These are phyloP conservation scores for Fimicolochytrium jonesii DNA, from an alignment of 192 early-diverging fungal species.

Conservation along the genomic window DNA sequence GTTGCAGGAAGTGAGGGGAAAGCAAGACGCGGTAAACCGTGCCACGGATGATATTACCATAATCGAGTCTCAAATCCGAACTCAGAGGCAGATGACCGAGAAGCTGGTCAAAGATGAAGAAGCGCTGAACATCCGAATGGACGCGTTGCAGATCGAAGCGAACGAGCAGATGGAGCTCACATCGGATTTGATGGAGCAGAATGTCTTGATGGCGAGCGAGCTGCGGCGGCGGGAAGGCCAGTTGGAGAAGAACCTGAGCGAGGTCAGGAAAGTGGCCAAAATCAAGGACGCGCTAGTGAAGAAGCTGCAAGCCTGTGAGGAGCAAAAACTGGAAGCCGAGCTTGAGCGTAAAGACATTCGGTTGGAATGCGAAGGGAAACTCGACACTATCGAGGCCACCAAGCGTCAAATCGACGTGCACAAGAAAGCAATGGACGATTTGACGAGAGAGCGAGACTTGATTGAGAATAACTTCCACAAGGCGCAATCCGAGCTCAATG, in stretches of 20 bases:
- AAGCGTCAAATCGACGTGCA: slow-evolving; percentile 41
- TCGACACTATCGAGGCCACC: slow-evolving; percentile 33
- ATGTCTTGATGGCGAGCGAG: slow-evolving; percentile 37
- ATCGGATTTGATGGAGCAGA: slow-evolving; percentile 45
- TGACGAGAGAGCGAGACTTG: slow-evolving; percentile 48
- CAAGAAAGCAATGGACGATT: slow-evolving; percentile 52
- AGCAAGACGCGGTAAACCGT: slow-evolving; percentile 57
- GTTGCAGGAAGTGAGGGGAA: slow-evolving; percentile 53
- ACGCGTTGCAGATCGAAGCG: slow-evolving; percentile 54
- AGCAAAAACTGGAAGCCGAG: slow-evolving; percentile 51
- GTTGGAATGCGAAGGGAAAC: slow-evolving; percentile 33
- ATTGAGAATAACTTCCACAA: slow-evolving; percentile 39
- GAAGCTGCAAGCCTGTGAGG: slow-evolving; percentile 53
- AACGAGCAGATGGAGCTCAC: slow-evolving; percentile 53
- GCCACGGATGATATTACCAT: slow-evolving; percentile 54
- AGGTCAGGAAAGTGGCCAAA: slow-evolving; percentile 46
- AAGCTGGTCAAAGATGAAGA: slow-evolving; percentile 55
- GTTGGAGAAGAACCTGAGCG: slow-evolving; percentile 37
- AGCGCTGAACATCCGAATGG: slow-evolving; percentile 35
- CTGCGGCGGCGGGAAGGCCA: slow-evolving; percentile 41
- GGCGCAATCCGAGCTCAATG: slow-evolving; percentile 35
- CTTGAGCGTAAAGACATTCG: slow-evolving; percentile 41
- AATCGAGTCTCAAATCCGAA: slow-evolving; percentile 49
- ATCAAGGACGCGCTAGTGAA: slow-evolving; percentile 49
- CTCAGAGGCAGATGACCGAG: slow-evolving; percentile 51